phyloP scores from a whole-genome alignment of 805 yeast species.

The Dipodascus albidus region DNA sequence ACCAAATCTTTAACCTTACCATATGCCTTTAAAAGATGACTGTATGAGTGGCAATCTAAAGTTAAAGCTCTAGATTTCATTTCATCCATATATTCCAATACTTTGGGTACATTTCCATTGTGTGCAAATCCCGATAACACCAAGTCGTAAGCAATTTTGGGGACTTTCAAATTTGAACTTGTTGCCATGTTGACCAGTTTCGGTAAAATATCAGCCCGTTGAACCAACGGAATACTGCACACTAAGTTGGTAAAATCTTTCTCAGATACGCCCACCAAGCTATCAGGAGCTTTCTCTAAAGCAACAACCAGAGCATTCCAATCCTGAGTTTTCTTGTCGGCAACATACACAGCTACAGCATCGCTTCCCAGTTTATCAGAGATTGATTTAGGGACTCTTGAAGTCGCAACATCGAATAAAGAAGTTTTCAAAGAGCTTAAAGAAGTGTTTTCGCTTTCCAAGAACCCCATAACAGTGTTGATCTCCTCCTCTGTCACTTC shows the following conservation, averaged over 20 bases:
- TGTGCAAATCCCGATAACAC: not conserved
- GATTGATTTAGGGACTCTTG: not conserved
- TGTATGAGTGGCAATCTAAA: slow-evolving; percentile 22
- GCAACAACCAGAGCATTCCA: not conserved
- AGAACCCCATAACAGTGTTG: not conserved
- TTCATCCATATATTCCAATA: not conserved
- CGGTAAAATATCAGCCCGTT: not conserved
- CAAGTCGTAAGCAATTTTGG: not conserved
- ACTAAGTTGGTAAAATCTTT: not conserved
- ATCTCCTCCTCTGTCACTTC: slow-evolving; percentile 7
- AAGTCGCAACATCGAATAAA: not conserved
- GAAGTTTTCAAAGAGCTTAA: not conserved
- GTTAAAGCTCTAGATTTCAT: slow-evolving; percentile 6
- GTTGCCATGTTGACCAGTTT: not conserved
- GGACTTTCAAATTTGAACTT: not conserved
- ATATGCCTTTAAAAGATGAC: slow-evolving; percentile 23
- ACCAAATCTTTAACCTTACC: slow-evolving; percentile 19
- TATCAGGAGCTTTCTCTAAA: not conserved
- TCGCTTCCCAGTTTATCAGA: not conserved
- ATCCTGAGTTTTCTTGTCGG: not conserved
- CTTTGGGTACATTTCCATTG: not conserved
- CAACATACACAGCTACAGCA: not conserved
- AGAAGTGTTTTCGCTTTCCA: not conserved
- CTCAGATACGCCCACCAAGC: not conserved
- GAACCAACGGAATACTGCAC: not conserved